These are phyloP conservation scores for Fraxinus pennsylvanica DNA, from an alignment of 257 asterid species.

Conservation along the genomic window DNA sequence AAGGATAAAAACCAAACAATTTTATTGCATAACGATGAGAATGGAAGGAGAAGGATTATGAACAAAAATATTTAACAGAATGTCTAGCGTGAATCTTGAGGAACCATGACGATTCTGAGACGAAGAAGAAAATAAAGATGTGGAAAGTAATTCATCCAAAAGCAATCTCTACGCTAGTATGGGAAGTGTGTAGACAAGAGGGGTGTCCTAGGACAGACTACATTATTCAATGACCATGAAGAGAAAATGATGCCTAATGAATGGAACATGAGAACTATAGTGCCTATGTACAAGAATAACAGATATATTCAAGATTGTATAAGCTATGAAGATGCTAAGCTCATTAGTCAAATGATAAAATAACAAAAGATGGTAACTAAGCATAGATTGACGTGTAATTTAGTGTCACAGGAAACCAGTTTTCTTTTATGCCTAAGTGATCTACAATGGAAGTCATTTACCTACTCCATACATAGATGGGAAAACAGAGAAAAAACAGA, in stretches of 20 bases:
- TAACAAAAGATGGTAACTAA: neutral
- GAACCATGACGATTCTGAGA: too few species aligned
- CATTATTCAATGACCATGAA: too few species aligned
- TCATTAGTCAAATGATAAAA: neutral
- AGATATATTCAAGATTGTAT: neutral
- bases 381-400: neutral
- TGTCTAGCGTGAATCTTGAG: too few species aligned
- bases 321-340: neutral
- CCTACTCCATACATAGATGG: neutral
- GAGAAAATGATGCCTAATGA: neutral
- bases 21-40: neutral
- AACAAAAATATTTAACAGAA: too few species aligned
- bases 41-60: neutral
- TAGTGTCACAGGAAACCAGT: neutral
- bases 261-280: neutral
- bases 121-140: too few species aligned
- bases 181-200: too few species aligned
- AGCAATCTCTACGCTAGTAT: too few species aligned
- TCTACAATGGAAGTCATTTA: neutral
- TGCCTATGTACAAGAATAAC: neutral
- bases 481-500: neutral
- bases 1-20: neutral
- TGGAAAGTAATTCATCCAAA: too few species aligned
- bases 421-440: neutral
- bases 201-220: too few species aligned